Base-by-base conservation (phyloP, 768 basidiomycete species). In the Hygrocybe punicea region DNA sequence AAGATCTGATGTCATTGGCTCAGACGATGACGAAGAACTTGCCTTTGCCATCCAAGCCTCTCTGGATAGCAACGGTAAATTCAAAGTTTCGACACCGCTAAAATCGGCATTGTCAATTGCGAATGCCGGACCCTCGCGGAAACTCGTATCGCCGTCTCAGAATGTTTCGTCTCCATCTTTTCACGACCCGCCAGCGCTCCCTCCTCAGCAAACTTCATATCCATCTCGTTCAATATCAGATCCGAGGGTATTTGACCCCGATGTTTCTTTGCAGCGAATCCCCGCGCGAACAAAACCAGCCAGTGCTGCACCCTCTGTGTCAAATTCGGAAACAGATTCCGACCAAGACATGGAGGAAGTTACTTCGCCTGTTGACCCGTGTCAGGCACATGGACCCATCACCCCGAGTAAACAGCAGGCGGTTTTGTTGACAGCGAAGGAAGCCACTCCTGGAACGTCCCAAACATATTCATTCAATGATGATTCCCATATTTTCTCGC, bases 21-120 rank as follows among this genome's bases (percentile, higher is more conserved):
- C 76, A 10, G 77, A 81, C 11, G 79, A 82, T 14, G 87, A 89
- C 63, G 73, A 78, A 33, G 77, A 78, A 46, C 69, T 91, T 36
- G 79, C 81, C 6, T 63, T 77, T n/a, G 88, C 84, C 2, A 75
- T 89, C 14, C 81, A 85, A 60, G 78, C 81, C 52, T 89, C 87
- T 13, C 67, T 86, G 11, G 81, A 83, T 19, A 6, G 25, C 11
- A 35, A 52, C 10, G 24, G 40, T 24, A 23, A 14, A 33, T 69
- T 82, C 17, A 78, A 78, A 21, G 71, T 78, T 33, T 78, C 79
- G 2, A 84, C 78, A 19, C 77, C 84, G 17, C 70, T 89, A n/a
- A 84, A 85, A 62, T 86, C 86, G 1, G 84, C 80, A 1, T 69
- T 90, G 25, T 79, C 86, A 9, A 83, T 90, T 42, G 89, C 82